Conservation (phyloP, 345 rosid genomes). For the Psidium friedrichsthalianum region DNA sequence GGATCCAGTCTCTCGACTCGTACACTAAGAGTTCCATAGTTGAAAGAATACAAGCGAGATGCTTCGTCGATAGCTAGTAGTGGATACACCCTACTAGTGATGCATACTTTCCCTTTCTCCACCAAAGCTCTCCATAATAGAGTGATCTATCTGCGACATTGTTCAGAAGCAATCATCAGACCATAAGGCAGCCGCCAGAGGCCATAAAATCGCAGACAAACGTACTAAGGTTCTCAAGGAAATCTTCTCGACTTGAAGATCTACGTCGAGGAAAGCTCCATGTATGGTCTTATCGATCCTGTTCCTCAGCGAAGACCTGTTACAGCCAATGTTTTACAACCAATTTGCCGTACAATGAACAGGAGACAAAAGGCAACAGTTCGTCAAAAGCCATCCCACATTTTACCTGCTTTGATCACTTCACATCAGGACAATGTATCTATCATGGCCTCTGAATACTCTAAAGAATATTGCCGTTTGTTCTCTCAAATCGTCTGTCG, state of each 20-base stretch:
- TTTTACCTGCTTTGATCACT: slow-evolving; percentile 54
- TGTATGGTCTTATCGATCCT: slow-evolving; percentile 34
- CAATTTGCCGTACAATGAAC: neutral
- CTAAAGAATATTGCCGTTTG: slow-evolving; percentile 49
- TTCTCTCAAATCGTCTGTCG: slow-evolving; percentile 38
- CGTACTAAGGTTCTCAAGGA: slow-evolving; percentile 28
- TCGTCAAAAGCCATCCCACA: neutral
- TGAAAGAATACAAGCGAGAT: slow-evolving; percentile 9
- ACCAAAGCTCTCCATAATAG: slow-evolving; percentile 24
- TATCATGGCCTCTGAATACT: slow-evolving; percentile 31
- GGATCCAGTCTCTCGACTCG: neutral
- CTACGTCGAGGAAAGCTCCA: slow-evolving; percentile 42
- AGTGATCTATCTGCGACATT: slow-evolving; percentile 21
- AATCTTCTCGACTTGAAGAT: slow-evolving; percentile 25
- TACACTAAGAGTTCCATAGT: slow-evolving; percentile 6
- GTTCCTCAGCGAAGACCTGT: slow-evolving; percentile 35
- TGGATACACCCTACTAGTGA: slow-evolving; percentile 24
- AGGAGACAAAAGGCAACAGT: neutral
- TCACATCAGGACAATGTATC: slow-evolving; percentile 48
- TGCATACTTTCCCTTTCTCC: slow-evolving; percentile 18
- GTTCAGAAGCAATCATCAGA: neutral
- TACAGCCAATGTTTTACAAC: neutral
- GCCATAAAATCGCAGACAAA: neutral
- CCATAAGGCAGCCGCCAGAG: neutral
- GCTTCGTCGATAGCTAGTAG: slow-evolving; percentile 1